Percentiles rank a stretch among this genome's conserved stretches.
Evolutionary conservation across 768 basidiomycete species (phyloP).

Genomic region (Lentinus tigrinus): DNA sequence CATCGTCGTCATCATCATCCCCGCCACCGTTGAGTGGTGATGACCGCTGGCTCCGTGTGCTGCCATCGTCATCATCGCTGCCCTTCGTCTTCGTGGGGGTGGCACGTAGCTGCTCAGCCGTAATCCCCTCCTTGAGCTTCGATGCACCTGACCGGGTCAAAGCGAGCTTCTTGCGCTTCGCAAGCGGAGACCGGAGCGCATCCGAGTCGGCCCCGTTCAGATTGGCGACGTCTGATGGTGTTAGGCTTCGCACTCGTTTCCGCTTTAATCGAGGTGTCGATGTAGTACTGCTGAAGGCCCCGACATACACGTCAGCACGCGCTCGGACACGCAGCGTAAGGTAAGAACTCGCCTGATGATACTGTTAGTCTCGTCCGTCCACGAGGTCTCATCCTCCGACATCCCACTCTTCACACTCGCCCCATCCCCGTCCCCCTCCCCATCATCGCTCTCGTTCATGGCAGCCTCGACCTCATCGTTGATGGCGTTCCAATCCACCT

Average conservation of each 20-base stretch:
- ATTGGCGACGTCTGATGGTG: conserved; percentile 58
- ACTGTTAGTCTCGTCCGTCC: conserved; percentile 51
- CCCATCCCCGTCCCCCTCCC: conserved; percentile 33
- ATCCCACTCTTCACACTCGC: conserved; percentile 33
- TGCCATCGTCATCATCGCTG: conserved; percentile 8
- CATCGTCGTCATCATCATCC: conserved; percentile 39
- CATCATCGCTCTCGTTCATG: conserved; percentile 76
- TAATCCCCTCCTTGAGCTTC: conserved; percentile 57
- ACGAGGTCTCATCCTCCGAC: conserved; percentile 51
- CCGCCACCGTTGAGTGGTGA: conserved; percentile 9
- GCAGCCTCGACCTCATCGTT: conserved; percentile 87
- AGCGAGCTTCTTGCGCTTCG: conserved; percentile 78
- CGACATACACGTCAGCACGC: background rate
- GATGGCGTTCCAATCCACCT: conserved; percentile 80
- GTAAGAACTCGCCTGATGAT: conserved; percentile 36
- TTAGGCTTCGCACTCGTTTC: conserved; percentile 70
- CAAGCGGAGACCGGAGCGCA: conserved; percentile 61
- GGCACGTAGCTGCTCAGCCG: conserved; percentile 18
- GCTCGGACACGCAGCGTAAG: background rate
- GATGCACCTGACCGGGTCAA: conserved; percentile 65
- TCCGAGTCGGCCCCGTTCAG: conserved; percentile 39
- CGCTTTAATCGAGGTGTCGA: conserved; percentile 52
- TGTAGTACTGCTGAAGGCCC: conserved; percentile 26
- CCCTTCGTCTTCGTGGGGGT: background rate
- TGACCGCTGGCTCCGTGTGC: conserved; percentile 10